A percentile compares a stretch with the other conserved stretches of the same genome.
These are phyloP conservation scores for Jatropha multifida DNA, from an alignment of 441 rosid genomes.

Conservation along the genomic window DNA sequence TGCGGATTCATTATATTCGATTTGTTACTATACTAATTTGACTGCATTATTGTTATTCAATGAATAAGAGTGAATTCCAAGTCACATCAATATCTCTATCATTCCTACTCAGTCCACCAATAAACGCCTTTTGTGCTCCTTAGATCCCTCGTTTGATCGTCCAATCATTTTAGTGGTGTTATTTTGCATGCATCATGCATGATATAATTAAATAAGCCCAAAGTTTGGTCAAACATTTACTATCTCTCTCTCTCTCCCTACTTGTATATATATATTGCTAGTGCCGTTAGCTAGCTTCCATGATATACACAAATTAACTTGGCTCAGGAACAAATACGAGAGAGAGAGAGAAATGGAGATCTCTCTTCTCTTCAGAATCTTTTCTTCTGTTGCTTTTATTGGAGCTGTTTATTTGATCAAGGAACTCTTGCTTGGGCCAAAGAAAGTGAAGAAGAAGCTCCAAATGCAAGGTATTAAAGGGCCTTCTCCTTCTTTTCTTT, in stretches of 20 bases:
- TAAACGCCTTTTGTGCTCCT: neutral
- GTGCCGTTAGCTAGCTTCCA: neutral
- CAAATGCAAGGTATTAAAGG: conserved; percentile 63
- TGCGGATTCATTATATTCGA: too few species aligned
- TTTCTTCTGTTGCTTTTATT: neutral
- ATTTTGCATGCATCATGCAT: conserved; percentile 13
- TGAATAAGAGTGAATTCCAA: neutral
- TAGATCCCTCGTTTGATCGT: neutral
- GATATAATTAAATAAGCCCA: neutral
- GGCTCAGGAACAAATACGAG: neutral
- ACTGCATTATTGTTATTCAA: neutral
- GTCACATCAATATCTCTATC: neutral
- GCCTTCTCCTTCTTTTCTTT: conserved; percentile 55
- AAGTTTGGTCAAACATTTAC: conserved; percentile 5
- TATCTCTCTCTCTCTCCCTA: too few species aligned
- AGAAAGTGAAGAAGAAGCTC: conserved; percentile 46
- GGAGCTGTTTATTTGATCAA: conserved; percentile 5
- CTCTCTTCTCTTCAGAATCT: neutral
- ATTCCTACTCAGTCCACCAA: neutral
- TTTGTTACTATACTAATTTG: too few species aligned
- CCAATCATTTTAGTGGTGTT: neutral
- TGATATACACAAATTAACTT: neutral
- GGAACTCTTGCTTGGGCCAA: conserved; percentile 34
- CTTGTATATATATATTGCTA: neutral
- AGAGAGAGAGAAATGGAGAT: neutral